Conservation (phyloP, 331 rosid genomes). For the Acacia concinna region DNA sequence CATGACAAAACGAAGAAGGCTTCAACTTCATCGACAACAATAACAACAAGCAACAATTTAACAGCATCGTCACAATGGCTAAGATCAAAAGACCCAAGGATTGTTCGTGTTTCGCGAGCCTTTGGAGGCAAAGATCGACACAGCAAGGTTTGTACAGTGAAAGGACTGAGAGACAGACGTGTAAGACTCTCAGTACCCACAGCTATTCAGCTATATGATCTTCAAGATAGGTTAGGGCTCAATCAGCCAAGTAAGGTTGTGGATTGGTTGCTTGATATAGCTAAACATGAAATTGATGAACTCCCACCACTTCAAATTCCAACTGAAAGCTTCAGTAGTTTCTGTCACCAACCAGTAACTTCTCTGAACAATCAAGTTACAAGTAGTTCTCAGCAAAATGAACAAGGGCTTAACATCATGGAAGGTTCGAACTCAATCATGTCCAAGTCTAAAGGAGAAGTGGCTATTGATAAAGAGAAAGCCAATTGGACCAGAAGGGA, state of each 20-base stretch:
- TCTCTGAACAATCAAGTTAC: neutral
- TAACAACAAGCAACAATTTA: constrained; percentile 14
- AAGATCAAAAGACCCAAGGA: constrained; percentile 80
- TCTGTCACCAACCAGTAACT: constrained; percentile 29
- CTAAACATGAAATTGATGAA: constrained; percentile 80
- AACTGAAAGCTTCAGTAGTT: constrained; percentile 32
- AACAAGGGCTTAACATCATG: constrained; percentile 14
- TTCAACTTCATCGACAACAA: constrained; percentile 32
- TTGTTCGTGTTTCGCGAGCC: constrained; percentile 79
- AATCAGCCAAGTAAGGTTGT: constrained; percentile 91
- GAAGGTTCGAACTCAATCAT: neutral
- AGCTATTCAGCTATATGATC: constrained; percentile 86
- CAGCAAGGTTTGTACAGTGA: constrained; percentile 83
- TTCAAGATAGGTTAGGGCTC: constrained; percentile 86
- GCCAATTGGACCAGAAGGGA: constrained; percentile 8
- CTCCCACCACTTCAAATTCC: constrained; percentile 83
- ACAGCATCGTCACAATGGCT: constrained; percentile 56
- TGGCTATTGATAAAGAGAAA: neutral
- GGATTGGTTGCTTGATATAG: constrained; percentile 84
- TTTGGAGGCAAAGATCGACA: constrained; percentile 96
- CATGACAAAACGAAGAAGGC: constrained; percentile 41
- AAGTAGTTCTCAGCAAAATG: constrained; percentile 30
- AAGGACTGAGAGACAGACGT: constrained; percentile 85
- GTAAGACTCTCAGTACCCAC: constrained; percentile 88
- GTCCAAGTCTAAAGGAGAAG: neutral